These are phyloP conservation scores for Paramyrothecium roridum DNA, from an alignment of 2,329 filamentous ascomycete genomes.

Conservation along the genomic window DNA sequence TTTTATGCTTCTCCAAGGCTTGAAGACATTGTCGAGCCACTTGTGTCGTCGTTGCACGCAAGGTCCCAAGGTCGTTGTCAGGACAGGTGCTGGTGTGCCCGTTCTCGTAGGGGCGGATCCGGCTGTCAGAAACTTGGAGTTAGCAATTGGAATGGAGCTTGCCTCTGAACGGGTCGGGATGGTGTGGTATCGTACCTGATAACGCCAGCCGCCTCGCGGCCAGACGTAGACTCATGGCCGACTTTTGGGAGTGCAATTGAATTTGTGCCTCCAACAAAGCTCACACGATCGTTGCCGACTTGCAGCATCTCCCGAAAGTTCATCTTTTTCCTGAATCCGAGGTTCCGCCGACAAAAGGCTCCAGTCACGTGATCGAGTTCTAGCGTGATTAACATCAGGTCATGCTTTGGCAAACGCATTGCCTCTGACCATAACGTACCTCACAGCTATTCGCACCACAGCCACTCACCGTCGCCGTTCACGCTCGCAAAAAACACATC, in stretches of 20 bases:
- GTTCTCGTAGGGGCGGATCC: conserved; percentile 14
- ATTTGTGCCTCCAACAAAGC: background rate
- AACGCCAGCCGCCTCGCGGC: conserved; percentile 59
- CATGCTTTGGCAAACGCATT: conserved; percentile 12
- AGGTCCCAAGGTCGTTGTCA: conserved; percentile 10
- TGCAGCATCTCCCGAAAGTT: conserved; percentile 8
- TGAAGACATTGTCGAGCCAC: conserved; percentile 39
- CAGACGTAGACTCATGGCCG: conserved; percentile 62
- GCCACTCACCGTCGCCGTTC: too few relatives aligned
- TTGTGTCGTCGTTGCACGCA: conserved; percentile 34
- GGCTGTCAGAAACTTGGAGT: conserved; percentile 11
- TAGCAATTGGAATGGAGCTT: conserved; percentile 2
- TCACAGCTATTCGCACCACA: conserved; percentile 14
- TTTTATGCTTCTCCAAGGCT: conserved; percentile 24
- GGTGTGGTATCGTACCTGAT: conserved; percentile 47
- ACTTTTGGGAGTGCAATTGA: conserved; percentile 6
- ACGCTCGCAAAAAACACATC: conserved; percentile 10
- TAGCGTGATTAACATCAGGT: conserved; percentile 33
- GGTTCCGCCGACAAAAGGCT: conserved; percentile 16
- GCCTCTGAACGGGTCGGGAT: conserved; percentile 12
- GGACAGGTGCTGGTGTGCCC: conserved; percentile 11
- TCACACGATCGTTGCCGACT: background rate
- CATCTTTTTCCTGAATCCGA: conserved; percentile 22
- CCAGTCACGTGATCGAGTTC: conserved; percentile 11
- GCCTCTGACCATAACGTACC: conserved; percentile 16